Conservation (phyloP, 2,329 filamentous ascomycete genomes). For the Talaromyces rugulosus region DNA sequence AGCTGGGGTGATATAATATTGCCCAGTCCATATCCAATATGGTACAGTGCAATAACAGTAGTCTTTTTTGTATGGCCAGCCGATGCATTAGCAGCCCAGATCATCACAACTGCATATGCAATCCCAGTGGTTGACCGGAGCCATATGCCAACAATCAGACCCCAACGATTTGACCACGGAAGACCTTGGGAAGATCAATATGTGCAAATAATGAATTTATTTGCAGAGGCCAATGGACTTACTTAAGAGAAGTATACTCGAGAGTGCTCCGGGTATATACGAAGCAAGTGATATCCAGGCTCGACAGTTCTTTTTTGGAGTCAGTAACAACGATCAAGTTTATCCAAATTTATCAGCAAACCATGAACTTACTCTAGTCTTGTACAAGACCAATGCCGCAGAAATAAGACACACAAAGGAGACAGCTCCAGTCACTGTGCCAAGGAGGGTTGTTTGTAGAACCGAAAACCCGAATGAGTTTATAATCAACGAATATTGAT, state of each 20-base stretch:
- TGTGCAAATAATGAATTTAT: background rate
- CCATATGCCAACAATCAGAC: conserved; percentile 33
- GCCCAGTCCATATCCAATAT: conserved; percentile 36
- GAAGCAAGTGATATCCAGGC: conserved; percentile 24
- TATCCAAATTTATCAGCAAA: background rate
- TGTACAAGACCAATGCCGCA: conserved; percentile 26
- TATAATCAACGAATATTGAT: conserved; percentile 43
- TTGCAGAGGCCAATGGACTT: background rate
- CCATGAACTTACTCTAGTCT: conserved; percentile 22
- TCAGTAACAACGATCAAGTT: background rate
- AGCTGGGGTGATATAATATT: conserved; percentile 43
- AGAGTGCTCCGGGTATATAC: conserved; percentile 34
- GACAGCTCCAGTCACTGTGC: conserved; percentile 22
- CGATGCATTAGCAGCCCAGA: conserved; percentile 35
- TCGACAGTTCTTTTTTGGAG: conserved; percentile 1
- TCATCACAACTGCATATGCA: conserved; percentile 37
- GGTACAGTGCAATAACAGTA: conserved; percentile 22
- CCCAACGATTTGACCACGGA: conserved; percentile 37
- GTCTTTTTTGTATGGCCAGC: conserved; percentile 44
- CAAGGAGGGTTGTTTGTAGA: conserved; percentile 12
- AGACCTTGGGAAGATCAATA: conserved; percentile 16
- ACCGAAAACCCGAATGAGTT: conserved; percentile 42
- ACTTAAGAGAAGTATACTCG: conserved; percentile 31
- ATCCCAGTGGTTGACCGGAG: conserved; percentile 35
- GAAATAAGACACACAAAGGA: conserved; percentile 24